Percentiles rank a stretch among this genome's conserved stretches.
These are phyloP conservation scores for Kwoniella sp. DNA, from an alignment of 768 basidiomycete species.

Conservation along the genomic window DNA sequence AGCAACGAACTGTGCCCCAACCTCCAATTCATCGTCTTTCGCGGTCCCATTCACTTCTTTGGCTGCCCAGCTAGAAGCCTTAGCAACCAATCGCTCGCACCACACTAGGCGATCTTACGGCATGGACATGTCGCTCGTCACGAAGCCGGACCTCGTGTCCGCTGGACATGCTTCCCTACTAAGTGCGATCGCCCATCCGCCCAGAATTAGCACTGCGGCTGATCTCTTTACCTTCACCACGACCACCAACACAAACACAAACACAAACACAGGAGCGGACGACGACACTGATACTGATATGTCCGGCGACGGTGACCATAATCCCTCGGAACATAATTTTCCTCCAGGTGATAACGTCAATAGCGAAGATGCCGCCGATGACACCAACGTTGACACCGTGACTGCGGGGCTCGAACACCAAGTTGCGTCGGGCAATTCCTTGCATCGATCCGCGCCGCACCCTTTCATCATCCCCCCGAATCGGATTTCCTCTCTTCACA, in stretches of 20 bases:
- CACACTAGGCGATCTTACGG: not conserved
- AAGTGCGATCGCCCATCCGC: not conserved
- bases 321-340: not conserved
- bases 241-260: too few species aligned
- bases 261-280: too few species aligned
- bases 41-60: too few species aligned
- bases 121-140: not conserved
- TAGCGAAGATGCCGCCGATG: not conserved
- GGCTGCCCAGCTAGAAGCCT: too few species aligned
- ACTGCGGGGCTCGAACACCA: too few species aligned
- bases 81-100: too few species aligned
- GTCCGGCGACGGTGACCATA: not conserved
- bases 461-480: too few species aligned
- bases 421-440: too few species aligned
- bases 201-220: not conserved
- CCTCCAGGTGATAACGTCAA: not conserved
- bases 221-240: too few species aligned
- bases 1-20: not conserved
- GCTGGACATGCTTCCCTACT: not conserved
- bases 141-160: not conserved
- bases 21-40: not conserved
- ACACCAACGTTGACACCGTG: too few species aligned
- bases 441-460: too few species aligned
- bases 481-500: too few species aligned
- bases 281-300: not conserved